A percentile compares a stretch with the other conserved stretches of the same genome.
phyloP scores from a whole-genome alignment of 1,284 basidiomycete species.

The Mycena citricolor region DNA sequence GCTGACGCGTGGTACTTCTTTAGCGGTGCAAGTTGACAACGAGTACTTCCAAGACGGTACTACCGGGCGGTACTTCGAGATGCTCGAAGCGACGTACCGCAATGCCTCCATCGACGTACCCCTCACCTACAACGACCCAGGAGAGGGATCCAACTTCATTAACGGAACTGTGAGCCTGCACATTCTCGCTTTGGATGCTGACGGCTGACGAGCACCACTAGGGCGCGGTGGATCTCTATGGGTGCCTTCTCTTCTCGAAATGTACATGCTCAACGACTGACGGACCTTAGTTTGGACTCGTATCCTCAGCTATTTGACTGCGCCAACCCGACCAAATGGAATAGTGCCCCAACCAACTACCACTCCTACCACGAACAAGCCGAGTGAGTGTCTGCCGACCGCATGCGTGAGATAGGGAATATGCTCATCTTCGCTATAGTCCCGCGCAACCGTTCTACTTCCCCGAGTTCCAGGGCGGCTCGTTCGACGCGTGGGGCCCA shows the following conservation, averaged over 20 bases:
- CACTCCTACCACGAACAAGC: constrained; percentile 54
- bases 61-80: constrained; percentile 59
- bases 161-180: constrained; percentile 52
- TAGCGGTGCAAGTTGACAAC: constrained; percentile 21
- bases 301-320: constrained; percentile 78
- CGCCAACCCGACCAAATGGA: constrained; percentile 62
- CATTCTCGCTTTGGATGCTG: not conserved
- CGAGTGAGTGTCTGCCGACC: constrained; percentile 29
- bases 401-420: not conserved
- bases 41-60: constrained; percentile 6
- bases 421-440: constrained; percentile 4
- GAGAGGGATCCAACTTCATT: constrained; percentile 57
- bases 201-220: not conserved
- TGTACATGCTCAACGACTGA: no score
- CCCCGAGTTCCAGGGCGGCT: constrained; percentile 65
- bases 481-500: constrained; percentile 75
- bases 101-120: constrained; percentile 64
- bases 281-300: constrained; percentile 45
- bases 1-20: no score
- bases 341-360: constrained; percentile 43
- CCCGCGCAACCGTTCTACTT: constrained; percentile 44
- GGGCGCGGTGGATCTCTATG: constrained; percentile 1
- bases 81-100: constrained; percentile 57
- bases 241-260: no score
- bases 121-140: constrained; percentile 71